Percentiles rank a stretch among this genome's conserved stretches.
Conservation (phyloP, 1,284 basidiomycete genomes). For the Pseudozyma thailandica region DNA sequence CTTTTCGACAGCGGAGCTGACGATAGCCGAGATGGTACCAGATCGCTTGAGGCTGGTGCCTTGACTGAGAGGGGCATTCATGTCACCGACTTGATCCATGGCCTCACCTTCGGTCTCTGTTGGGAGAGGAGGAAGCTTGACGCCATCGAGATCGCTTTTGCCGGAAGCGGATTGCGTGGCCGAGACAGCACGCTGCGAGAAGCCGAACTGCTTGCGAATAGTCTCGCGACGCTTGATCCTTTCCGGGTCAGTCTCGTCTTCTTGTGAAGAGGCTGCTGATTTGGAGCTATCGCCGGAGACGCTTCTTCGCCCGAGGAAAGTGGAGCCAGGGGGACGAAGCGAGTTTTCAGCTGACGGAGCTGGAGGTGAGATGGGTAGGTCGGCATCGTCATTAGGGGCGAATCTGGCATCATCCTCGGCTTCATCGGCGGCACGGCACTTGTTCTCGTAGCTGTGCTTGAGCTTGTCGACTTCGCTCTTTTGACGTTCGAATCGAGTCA, state of each 20-base stretch:
- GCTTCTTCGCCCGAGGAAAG: conserved; percentile 15
- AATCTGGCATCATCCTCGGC: conserved; percentile 66
- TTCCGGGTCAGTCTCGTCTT: conserved; percentile 42
- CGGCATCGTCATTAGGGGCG: conserved; percentile 50
- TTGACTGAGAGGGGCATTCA: background rate
- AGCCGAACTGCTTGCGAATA: conserved; percentile 66
- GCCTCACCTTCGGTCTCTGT: conserved; percentile 41
- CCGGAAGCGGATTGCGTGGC: conserved; percentile 9
- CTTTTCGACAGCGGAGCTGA: conserved; percentile 57
- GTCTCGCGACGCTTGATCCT: conserved; percentile 63
- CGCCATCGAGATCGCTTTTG: conserved; percentile 26
- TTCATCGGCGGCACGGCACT: conserved; percentile 64
- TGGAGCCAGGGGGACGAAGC: conserved; percentile 9
- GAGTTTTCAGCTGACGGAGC: conserved; percentile 8
- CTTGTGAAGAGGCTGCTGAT: conserved; percentile 9
- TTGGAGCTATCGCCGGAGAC: conserved; percentile 30
- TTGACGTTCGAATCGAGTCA: conserved; percentile 55
- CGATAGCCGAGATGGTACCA: conserved; percentile 53
- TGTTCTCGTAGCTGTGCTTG: conserved; percentile 58
- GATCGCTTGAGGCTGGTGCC: conserved; percentile 41
- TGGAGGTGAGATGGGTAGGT: conserved; percentile 12
- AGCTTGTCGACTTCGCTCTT: conserved; percentile 57
- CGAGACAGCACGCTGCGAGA: conserved; percentile 45
- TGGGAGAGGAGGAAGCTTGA: conserved; percentile 47
- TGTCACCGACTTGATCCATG: conserved; percentile 4